Evolutionary conservation across 768 basidiomycete species (phyloP).

Genomic region (Porphyrellus cyaneotinctus): DNA sequence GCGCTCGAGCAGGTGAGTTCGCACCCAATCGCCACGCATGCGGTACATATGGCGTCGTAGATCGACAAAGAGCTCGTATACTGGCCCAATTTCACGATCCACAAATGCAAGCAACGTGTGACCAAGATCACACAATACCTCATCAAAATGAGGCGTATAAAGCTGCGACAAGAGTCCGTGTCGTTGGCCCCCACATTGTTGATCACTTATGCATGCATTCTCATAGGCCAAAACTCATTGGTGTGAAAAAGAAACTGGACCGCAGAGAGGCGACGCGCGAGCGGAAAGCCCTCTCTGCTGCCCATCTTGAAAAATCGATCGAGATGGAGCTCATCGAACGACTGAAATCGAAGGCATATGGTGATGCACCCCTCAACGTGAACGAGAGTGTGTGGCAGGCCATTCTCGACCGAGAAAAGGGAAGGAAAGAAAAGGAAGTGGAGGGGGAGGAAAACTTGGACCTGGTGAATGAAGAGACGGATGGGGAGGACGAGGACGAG

Average conservation of each 20-base stretch:
- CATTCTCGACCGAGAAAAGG: slow-evolving; percentile 79
- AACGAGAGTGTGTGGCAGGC: slow-evolving; percentile 96
- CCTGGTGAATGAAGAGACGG: slow-evolving; percentile 54
- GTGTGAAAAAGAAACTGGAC: slow-evolving; percentile 96
- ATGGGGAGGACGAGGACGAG: slow-evolving; percentile 42
- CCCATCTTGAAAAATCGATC: slow-evolving; percentile 91
- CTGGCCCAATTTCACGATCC: slow-evolving; percentile 96
- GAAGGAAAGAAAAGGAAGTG: slow-evolving; percentile 39
- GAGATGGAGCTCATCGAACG: slow-evolving; percentile 96
- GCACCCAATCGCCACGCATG: not conserved
- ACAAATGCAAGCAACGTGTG: slow-evolving; percentile 98
- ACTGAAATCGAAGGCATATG: slow-evolving; percentile 94
- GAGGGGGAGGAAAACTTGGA: slow-evolving; percentile 40
- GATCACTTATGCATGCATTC: not conserved
- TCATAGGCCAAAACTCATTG: slow-evolving; percentile 82
- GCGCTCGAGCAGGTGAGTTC: slow-evolving; percentile 84
- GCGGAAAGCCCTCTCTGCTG: slow-evolving; percentile 93
- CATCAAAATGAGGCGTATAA: slow-evolving; percentile 94
- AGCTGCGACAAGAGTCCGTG: slow-evolving; percentile 78
- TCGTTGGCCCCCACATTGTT: not conserved
- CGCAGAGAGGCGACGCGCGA: slow-evolving; percentile 89
- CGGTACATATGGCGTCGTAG: no score
- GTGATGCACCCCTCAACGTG: slow-evolving; percentile 95
- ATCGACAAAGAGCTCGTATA: slow-evolving; percentile 95
- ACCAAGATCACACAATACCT: slow-evolving; percentile 99